Conservation (phyloP, 164 flowering plant species). For the Nelumbo lutea region DNA sequence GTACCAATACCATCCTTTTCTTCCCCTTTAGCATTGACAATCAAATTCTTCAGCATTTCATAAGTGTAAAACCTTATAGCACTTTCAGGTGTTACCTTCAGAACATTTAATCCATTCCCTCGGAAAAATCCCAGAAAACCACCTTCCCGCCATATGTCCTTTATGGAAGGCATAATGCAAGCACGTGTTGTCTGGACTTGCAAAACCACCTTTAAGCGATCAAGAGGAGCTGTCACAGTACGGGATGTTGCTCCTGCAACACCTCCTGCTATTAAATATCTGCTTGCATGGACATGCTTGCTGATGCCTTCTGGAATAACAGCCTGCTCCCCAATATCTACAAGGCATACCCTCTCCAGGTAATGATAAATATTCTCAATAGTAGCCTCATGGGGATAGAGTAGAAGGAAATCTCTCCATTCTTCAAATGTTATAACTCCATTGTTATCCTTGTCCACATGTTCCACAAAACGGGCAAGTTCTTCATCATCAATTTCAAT, state of each 20-base stretch:
- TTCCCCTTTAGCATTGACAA: conserved; percentile 49
- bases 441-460: conserved; percentile 91
- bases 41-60: conserved; percentile 64
- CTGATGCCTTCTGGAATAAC: conserved; percentile 88
- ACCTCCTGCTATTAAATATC: conserved; percentile 86
- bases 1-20: conserved; percentile 69
- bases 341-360: conserved; percentile 89
- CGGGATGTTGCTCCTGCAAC: conserved; percentile 97
- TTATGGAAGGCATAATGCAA: conserved; percentile 54
- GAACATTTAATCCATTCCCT: conserved; percentile 91
- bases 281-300: conserved; percentile 73
- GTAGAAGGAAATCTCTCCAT: conserved; percentile 96
- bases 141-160: conserved; percentile 68
- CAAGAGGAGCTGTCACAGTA: conserved; percentile 98
- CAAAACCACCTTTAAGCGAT: conserved; percentile 77
- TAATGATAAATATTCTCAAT: conserved; percentile 83
- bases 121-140: conserved; percentile 73
- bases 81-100: conserved; percentile 98
- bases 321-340: conserved; percentile 96
- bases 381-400: conserved; percentile 96
- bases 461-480: conserved; percentile 91
- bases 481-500: conserved; percentile 91
- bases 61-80: conserved; percentile 88
- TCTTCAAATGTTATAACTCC: conserved; percentile 97
- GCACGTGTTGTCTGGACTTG: conserved; percentile 82